Percentiles rank a stretch among this genome's conserved stretches.
Evolutionary conservation across 2,329 filamentous ascomycete species (phyloP).

Genomic region (Cercospora sesami): DNA sequence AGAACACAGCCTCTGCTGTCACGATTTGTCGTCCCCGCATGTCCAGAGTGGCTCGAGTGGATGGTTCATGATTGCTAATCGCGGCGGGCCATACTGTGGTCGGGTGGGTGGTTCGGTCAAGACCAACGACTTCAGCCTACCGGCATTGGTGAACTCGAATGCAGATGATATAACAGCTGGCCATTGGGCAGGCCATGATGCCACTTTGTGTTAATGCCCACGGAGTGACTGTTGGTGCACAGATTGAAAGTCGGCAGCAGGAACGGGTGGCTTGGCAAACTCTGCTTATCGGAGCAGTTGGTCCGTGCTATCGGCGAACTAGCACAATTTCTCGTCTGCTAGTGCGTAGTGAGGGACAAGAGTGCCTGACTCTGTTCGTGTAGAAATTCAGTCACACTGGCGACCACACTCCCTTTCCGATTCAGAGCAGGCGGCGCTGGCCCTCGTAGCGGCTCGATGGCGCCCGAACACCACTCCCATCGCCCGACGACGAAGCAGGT

Average conservation of each 20-base stretch:
- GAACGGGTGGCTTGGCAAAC: not conserved
- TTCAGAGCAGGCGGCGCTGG: conserved; percentile 73
- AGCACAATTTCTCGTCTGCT: conserved; percentile 5
- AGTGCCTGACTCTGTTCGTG: not conserved
- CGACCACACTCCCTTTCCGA: conserved; percentile 62
- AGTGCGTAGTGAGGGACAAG: not conserved
- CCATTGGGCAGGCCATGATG: not conserved
- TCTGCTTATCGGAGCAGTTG: not conserved
- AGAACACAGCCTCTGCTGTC: not conserved
- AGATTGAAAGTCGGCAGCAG: not conserved
- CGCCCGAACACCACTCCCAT: conserved; percentile 76
- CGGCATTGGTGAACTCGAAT: not conserved
- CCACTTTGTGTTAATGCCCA: not conserved
- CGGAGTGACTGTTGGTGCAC: not conserved
- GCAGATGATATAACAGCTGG: not conserved
- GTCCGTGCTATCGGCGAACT: not conserved
- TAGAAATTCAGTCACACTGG: conserved; percentile 26
- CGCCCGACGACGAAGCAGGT: conserved; percentile 84
- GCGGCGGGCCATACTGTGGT: not conserved
- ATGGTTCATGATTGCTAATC: not conserved
- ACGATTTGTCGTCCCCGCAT: not conserved
- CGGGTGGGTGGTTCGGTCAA: not conserved
- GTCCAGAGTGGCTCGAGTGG: too few relatives aligned
- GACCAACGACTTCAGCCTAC: not conserved
- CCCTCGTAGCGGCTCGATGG: conserved; percentile 62